Percentiles rank a stretch among this genome's conserved stretches.
Conservation (phyloP, 371 early-diverging fungal species). For the Mortierella polycephala region DNA sequence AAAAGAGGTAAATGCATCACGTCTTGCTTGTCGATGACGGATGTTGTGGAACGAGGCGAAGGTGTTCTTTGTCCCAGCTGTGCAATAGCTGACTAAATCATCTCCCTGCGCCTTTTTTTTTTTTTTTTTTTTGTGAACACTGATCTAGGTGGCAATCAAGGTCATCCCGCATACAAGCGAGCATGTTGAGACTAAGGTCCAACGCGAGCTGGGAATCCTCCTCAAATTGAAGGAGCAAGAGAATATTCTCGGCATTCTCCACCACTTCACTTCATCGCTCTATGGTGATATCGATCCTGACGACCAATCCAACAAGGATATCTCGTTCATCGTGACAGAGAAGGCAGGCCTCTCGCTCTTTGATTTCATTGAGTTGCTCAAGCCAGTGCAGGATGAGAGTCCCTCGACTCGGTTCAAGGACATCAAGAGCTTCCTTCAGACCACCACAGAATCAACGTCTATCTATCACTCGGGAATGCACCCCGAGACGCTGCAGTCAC, state of each 20-base stretch:
- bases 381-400: conserved; percentile 25
- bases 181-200: conserved; percentile 37
- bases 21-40: not conserved
- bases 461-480: conserved; percentile 30
- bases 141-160: conserved; percentile 44
- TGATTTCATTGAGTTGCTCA: conserved; percentile 47
- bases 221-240: conserved; percentile 41
- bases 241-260: conserved; percentile 37
- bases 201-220: conserved; percentile 39
- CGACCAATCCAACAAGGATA: conserved; percentile 42
- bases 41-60: not conserved
- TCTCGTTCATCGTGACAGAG: conserved; percentile 49
- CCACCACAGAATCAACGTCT: conserved; percentile 6
- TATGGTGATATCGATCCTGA: conserved; percentile 35
- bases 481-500: conserved; percentile 24
- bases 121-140: not conserved
- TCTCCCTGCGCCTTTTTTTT: not conserved
- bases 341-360: conserved; percentile 41
- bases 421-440: conserved; percentile 20
- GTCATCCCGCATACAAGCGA: conserved; percentile 41
- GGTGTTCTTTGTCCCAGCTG: too few relatives aligned
- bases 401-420: conserved; percentile 34
- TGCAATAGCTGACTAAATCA: too few relatives aligned
- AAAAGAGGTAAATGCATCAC: conserved; percentile 20
- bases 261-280: conserved; percentile 42